Evolutionary conservation across 768 basidiomycete species (phyloP), one percentile per base, ranked within the genome.

Genomic region (Fomitopsis serialis): DNA sequence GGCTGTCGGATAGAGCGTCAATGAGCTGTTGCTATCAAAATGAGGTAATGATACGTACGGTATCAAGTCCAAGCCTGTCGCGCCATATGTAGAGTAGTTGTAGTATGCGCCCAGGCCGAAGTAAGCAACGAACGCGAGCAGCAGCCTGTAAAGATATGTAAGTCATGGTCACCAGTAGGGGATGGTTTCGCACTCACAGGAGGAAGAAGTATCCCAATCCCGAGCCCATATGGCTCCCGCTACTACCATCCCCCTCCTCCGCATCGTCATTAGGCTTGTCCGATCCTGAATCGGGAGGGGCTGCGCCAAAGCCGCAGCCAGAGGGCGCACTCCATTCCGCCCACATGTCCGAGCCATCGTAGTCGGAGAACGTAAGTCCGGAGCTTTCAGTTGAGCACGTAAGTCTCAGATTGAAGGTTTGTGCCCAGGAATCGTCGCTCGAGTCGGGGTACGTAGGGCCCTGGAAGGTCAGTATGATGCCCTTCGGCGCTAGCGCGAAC

Each of bases 121-220:
- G 70, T 95, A 95, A 2, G 79, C 77, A 3, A 74, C 63, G 54
- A 92, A 76, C 2, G 81, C 82, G 21, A 93, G 66, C 12, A 92
- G 52, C 27, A 87, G 58, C n/a, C 84, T 89, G 59, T 10, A 29
- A 27, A n/a, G n/a, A 12, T 5, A 32, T 9, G 43, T 21, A 17
- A 40, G 21, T 37, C 10, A 4, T 13, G 9, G 15, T 37, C 21
- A 5, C 21, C 19, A 37, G 15, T 12, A 25, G 34, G n/a, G 52
- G 22, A 6, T 21, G 21, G 10, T 10, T 13, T 5, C n/a, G 9
- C 21, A 47, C 46, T 47, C 67, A 89, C 90, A 92, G 73, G 27
- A 92, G 73, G 75, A 94, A 89, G 74, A 94, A 93, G 79, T 88
- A 92, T 2, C 89, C 87, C n/a, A 95, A 72, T 22, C 86, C 89